Conservation (phyloP, 441 rosid genomes). For the Geranium incanum region DNA sequence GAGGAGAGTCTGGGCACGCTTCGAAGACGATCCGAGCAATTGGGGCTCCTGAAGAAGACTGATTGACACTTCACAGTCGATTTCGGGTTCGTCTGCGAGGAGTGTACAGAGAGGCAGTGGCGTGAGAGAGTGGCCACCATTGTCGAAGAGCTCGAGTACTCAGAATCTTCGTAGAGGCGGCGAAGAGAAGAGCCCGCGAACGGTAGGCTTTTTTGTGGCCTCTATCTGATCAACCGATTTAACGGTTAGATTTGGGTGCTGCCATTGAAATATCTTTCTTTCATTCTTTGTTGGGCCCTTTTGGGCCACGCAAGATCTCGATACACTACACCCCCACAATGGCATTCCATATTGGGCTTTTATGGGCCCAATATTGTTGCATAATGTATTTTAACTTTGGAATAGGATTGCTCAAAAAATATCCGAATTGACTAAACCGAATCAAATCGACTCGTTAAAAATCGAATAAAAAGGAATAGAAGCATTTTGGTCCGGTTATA, state of each 20-base stretch:
- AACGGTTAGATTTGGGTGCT: constrained; percentile 2
- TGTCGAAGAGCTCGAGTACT: not conserved
- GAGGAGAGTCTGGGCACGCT: constrained; percentile 27
- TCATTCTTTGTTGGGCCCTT: not conserved
- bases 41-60: constrained; percentile 15
- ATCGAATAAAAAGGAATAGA: too few species aligned
- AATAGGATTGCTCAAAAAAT: too few species aligned
- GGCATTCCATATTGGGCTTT: not conserved
- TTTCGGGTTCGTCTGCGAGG: constrained; percentile 14
- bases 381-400: too few species aligned
- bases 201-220: not conserved
- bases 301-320: not conserved
- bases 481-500: too few species aligned
- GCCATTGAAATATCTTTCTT: not conserved
- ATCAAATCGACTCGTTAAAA: too few species aligned
- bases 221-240: not conserved
- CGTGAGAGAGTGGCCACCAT: constrained; percentile 28
- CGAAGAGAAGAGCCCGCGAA: constrained; percentile 3
- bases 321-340: too few species aligned
- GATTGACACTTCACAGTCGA: not conserved
- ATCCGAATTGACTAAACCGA: too few species aligned
- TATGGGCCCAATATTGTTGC: not conserved
- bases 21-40: constrained; percentile 20
- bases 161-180: not conserved
- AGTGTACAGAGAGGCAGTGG: constrained; percentile 16